Base-by-base conservation (phyloP, 495 filamentous ascomycete species). In the Aspergillus bertholletiae region DNA sequence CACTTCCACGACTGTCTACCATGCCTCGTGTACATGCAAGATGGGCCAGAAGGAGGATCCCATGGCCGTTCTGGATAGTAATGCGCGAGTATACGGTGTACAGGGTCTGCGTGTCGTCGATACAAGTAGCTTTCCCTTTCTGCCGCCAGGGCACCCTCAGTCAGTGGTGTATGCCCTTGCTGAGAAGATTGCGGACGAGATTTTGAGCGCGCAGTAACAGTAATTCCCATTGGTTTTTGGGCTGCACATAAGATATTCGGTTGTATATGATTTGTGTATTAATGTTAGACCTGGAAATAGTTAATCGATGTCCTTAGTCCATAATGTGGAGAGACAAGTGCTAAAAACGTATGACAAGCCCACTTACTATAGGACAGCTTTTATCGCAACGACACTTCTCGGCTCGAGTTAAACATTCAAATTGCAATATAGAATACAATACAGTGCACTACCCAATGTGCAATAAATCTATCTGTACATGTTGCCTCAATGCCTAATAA, bases 131-230 rank as follows among this genome's bases (percentile, higher is more conserved):
- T 79, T 83, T 59, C 73, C 80, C 2, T 68, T 82, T 8, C 40
- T 80, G 17, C 68, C 74, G 6, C 80, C 83, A 7, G 80, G 81
- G 0, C 80, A 84, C 65, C 81, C 80, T 6, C 61, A 72, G 59
- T 48, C 70, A 3, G 71, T 64, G 3, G 65, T 80, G 35, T 82
- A 77, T 66, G 70, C 69, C 51, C 58, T 84, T 9, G 81, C 80
- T 3, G 80, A 84, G 70, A 84, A 84, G 69, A 80, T 83, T 64
- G 76, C 74, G n/a, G 71, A 74, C 45, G 71, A 71, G 45, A 80
- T 84, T 24, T 30, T 66, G 46, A 43, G 11, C 39, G 22, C 39
- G 7, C 39, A 9, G 3, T 22, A 22, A 22, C 34, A 37, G 13
- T 43, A 15, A 1, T 7, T 12, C 39, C 5, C 8, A 21, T 18